Conservation (phyloP, 495 filamentous ascomycete species). For the Daldinia bambusicola region DNA sequence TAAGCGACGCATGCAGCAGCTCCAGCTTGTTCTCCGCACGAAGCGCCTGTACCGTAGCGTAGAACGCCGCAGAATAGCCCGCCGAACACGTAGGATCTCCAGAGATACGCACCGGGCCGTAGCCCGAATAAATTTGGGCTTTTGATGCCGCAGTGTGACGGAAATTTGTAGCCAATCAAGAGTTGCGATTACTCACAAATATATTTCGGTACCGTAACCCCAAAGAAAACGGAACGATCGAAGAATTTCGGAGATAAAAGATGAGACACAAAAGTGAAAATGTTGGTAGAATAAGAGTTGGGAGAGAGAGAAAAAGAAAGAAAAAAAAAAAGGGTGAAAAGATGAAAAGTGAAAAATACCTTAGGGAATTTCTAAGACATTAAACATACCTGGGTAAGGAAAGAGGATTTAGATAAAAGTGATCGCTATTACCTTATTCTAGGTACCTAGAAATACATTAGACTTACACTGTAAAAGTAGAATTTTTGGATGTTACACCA, state of each 20-base stretch:
- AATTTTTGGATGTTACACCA: slow-evolving; percentile 8
- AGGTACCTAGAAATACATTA: background rate
- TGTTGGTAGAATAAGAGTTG: background rate
- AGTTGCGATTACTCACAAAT: slow-evolving; percentile 11
- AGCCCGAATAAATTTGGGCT: slow-evolving; percentile 26
- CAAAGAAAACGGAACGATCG: slow-evolving; percentile 14
- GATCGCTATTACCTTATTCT: no score
- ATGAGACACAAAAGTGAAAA: background rate
- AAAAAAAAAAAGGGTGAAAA: background rate
- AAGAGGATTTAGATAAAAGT: no score
- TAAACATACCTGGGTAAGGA: no score
- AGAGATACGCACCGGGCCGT: slow-evolving; percentile 36
- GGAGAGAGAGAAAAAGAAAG: background rate
- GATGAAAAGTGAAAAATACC: slow-evolving; percentile 2
- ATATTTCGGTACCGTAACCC: slow-evolving; percentile 10
- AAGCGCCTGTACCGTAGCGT: slow-evolving; percentile 27
- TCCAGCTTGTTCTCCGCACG: slow-evolving; percentile 38
- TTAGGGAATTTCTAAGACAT: no score
- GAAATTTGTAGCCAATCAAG: slow-evolving; percentile 31
- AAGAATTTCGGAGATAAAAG: background rate
- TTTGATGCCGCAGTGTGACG: slow-evolving; percentile 23
- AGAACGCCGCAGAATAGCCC: slow-evolving; percentile 35
- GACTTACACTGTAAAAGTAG: background rate
- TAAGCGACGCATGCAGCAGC: slow-evolving; percentile 27
- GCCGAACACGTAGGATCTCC: slow-evolving; percentile 26